Evolutionary conservation across 2,329 filamentous ascomycete species (phyloP), one percentile per base, ranked within the genome.

Genomic region (Lachnum nothofagi): DNA sequence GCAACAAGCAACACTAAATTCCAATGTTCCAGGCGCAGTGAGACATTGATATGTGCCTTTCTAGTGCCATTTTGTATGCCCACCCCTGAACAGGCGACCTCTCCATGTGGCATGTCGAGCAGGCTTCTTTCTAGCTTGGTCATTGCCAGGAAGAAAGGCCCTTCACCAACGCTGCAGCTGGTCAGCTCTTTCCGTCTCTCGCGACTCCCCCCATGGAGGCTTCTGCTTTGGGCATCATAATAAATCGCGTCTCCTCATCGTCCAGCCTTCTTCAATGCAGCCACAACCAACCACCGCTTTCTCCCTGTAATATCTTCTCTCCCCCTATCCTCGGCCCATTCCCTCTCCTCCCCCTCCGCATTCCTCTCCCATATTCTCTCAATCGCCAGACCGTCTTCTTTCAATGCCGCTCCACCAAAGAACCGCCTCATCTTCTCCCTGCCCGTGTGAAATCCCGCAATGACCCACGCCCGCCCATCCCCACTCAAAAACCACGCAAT

Each of bases 391-490:
- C 76, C 77, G 16, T 68, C 71, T 43, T 68, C 65, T 1, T 59
- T 64, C 39, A 85, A 70, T 10, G 68, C 70, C 5, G 57, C 63
- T 4, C 56, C 61, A 27, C 74, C 76, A 61, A 85, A 88, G 67
- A 89, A 89, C 0, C 68, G 72, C n/a, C 72, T 72, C 70, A 88
- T 74, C 63, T 82, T 83, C 17, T 71, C 71, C 29, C 85, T 72
- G 0, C 85, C 85, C 0, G 85, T 87, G 61, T 89, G 85, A 57
- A 89, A 87, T 0, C 83, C 85, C 1, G 79, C 83, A 5, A 88
- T 73, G n/a, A 83, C 77, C 68, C 82, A 80, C 43, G 81, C 76
- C 27, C 78, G 71, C 2, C 77, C 14, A 59, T 64, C 1, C 39
- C 56, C 62, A 1, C 64, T 68, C 16, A 88, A 70, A 61, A 88